These are phyloP conservation scores for Tetrahymena thermophila DNA, from an alignment of 73 alveolate species.

Conservation along the genomic window DNA sequence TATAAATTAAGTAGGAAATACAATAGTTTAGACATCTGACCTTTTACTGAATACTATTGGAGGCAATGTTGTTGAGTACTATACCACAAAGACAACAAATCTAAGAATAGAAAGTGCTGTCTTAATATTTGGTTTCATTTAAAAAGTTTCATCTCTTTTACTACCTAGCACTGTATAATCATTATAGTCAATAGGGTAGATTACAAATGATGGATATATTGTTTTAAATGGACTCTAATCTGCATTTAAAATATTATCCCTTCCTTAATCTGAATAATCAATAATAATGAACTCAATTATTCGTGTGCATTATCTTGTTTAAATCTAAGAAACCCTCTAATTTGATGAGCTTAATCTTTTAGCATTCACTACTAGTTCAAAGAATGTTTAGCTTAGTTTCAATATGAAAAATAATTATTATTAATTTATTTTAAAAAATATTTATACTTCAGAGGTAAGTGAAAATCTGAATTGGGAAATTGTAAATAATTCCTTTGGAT, in stretches of 20 bases:
- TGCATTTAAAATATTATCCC: not conserved
- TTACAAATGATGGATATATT: not conserved
- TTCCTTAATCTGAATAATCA: not conserved
- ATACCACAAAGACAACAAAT: not conserved
- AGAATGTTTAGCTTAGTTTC: not conserved
- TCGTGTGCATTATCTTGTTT: not conserved
- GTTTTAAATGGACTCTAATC: not conserved
- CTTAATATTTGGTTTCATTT: not conserved
- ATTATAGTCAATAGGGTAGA: not conserved
- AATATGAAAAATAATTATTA: not conserved
- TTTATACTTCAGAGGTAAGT: not conserved
- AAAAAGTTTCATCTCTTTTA: not conserved
- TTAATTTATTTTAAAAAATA: not conserved
- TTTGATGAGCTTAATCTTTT: not conserved
- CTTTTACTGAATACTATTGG: not conserved
- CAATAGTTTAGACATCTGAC: not conserved
- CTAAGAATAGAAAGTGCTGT: not conserved
- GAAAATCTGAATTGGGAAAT: not conserved
- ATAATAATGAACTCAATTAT: not conserved
- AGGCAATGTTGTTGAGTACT: not conserved
- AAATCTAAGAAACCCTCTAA: not conserved
- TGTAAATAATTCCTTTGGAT: not conserved
- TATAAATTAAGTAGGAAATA: not conserved
- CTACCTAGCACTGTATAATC: not conserved
- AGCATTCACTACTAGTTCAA: not conserved